Evolutionary conservation across 116 monocot genomes (phyloP).

Genomic region (Papilionanthe hybrid): DNA sequence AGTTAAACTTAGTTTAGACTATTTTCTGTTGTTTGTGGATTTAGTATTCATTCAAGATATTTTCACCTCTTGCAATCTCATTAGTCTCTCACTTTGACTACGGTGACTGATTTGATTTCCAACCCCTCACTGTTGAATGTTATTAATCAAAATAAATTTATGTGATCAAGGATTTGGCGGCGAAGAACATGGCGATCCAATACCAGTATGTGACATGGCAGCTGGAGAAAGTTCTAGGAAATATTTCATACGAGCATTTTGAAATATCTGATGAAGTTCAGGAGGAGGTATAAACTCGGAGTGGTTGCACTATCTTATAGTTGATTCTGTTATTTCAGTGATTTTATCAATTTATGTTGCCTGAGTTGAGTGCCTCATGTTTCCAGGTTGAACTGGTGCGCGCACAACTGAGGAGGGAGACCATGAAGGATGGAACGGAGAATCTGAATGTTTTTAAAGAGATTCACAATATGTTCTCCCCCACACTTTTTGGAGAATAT

Average conservation of each 20-base stretch:
- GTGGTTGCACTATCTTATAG: neutral
- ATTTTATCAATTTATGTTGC: neutral
- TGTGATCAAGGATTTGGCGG: slow-evolving; percentile 31
- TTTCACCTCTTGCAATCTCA: neutral
- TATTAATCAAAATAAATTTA: slow-evolving; percentile 14
- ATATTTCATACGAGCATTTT: slow-evolving; percentile 65
- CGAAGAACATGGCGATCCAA: slow-evolving; percentile 45
- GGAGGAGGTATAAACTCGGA: slow-evolving; percentile 58
- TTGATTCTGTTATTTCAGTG: neutral
- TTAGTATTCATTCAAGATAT: neutral
- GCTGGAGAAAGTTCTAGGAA: slow-evolving; percentile 61
- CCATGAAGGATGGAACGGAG: slow-evolving; percentile 34
- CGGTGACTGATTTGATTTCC: neutral
- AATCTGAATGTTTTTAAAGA: slow-evolving; percentile 48
- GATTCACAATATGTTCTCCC: slow-evolving; percentile 37
- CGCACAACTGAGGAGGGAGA: slow-evolving; percentile 59
- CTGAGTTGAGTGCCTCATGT: neutral
- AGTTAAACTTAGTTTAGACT: neutral
- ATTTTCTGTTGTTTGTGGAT: neutral
- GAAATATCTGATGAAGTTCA: slow-evolving; percentile 81
- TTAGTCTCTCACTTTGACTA: neutral
- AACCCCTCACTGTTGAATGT: neutral
- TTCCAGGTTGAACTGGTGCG: slow-evolving; percentile 70
- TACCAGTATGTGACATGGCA: slow-evolving; percentile 83
- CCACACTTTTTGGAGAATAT: slow-evolving; percentile 13